Base-by-base conservation (phyloP, 2,329 filamentous ascomycete species). In the Alternaria gansuensis region DNA sequence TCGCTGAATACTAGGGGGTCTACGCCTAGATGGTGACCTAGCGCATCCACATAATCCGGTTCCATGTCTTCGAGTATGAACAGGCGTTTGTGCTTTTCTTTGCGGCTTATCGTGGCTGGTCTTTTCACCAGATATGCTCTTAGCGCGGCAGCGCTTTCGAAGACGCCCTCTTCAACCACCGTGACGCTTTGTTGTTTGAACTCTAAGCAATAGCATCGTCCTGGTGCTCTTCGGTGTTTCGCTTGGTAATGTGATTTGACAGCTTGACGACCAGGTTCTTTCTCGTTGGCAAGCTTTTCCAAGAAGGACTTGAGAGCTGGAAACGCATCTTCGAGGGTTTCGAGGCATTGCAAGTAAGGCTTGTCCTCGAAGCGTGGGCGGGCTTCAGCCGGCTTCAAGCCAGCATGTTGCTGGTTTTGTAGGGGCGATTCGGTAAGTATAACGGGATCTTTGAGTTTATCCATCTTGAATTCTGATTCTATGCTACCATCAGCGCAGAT, bases 21-120 rank as follows among this genome's bases (percentile, higher is more conserved):
- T 1, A 68, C 56, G 2, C 59, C 63, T 4, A 70, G 50, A 23
- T 61, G 54, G 11, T 56, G 21, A 9, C 67, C 67, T 6, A 68
- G 63, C 1, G 61, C 44, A 33, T 69, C 66, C 4, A 69, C 61
- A 23, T 64, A 66, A 1, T 55, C 55, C 5, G 67, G 66, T 13
- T 66, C 60, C 53, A 66, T 54, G 31, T 70, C 67, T 39, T 69
- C 67, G 0, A 70, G 57, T 8, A 70, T 68, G 56, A 64, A 70
- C 0, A 70, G 55, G 3, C 66, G 64, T 7, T 21, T 45, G 0
- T 41, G 44, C 10, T 26, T 55, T 7, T 34, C 36, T 2, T 11
- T 3, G 8, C 52, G 44, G 11, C 44, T 46, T 14, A n/a, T 3
- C 2, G 21, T 34, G 11, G 44, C 44, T n/a, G 44, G 0, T 14